These are phyloP conservation scores for Cyclotella kingstonii DNA, from an alignment of 108 stramenopile genomes.

Conservation along the genomic window DNA sequence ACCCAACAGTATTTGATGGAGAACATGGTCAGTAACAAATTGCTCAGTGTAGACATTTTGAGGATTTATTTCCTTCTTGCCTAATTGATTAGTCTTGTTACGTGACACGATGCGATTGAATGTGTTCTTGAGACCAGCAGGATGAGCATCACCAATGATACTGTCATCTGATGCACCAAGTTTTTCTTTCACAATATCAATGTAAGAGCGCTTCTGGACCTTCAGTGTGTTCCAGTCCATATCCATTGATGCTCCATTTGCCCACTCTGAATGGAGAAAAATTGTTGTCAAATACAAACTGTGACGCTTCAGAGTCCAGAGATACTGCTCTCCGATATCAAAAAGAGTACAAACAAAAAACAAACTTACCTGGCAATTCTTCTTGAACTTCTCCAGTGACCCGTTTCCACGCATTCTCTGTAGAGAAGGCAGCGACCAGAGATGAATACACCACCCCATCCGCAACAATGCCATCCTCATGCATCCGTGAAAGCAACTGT, in stretches of 20 bases:
- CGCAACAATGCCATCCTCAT: slow-evolving; percentile 86
- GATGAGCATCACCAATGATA: slow-evolving; percentile 51
- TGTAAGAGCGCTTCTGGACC: slow-evolving; percentile 55
- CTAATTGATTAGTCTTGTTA: slow-evolving; percentile 2
- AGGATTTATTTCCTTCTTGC: neutral
- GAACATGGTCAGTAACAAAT: slow-evolving; percentile 72
- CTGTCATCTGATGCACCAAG: slow-evolving; percentile 48
- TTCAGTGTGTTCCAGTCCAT: slow-evolving; percentile 87
- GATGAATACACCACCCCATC: slow-evolving; percentile 84
- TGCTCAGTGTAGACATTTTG: slow-evolving; percentile 20
- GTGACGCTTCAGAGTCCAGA: too few species aligned
- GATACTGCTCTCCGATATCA: too few species aligned
- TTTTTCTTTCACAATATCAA: slow-evolving; percentile 55
- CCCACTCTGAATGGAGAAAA: slow-evolving; percentile 56
- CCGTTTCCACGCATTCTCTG: slow-evolving; percentile 75
- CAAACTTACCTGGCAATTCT: slow-evolving; percentile 60
- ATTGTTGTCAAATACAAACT: too few species aligned
- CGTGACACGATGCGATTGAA: slow-evolving; percentile 42
- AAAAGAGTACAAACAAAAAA: neutral
- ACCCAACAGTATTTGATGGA: slow-evolving; percentile 71
- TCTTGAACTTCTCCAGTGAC: slow-evolving; percentile 54
- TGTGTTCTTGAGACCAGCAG: slow-evolving; percentile 33
- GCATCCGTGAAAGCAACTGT: slow-evolving; percentile 73
- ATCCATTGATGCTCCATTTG: slow-evolving; percentile 80
- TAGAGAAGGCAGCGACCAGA: slow-evolving; percentile 81